A percentile compares a stretch with the other conserved stretches of the same genome.
These are phyloP conservation scores for Scenedesmus sp. DNA, from an alignment of 163 green algal genomes.

Conservation along the genomic window DNA sequence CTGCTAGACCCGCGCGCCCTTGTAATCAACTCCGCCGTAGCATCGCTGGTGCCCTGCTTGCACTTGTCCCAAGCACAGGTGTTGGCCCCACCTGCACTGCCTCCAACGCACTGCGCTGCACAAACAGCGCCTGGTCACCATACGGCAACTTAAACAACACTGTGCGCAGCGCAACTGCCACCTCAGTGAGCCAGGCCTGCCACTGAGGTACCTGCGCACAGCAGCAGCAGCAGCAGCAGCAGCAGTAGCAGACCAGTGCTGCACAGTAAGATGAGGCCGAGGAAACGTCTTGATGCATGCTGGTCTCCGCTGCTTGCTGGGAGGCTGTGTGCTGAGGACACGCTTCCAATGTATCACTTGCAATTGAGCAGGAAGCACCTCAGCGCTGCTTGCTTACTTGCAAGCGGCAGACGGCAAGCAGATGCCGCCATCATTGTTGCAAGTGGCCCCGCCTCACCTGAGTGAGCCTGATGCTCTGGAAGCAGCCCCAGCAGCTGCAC, in stretches of 20 bases:
- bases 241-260: neutral
- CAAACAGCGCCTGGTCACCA: slow-evolving; percentile 84
- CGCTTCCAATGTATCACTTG: too few relatives aligned
- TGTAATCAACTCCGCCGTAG: too few relatives aligned
- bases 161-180: slow-evolving; percentile 69
- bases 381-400: neutral
- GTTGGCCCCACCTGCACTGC: slow-evolving; percentile 22
- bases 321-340: too few relatives aligned
- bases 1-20: too few relatives aligned
- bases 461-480: slow-evolving; percentile 51
- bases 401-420: neutral
- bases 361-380: too few relatives aligned
- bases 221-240: slow-evolving; percentile 7
- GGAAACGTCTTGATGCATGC: neutral
- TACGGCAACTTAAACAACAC: slow-evolving; percentile 70
- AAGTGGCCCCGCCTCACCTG: neutral
- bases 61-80: neutral
- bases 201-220: neutral
- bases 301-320: neutral
- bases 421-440: too few relatives aligned
- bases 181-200: slow-evolving; percentile 43
- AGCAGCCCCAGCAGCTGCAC: slow-evolving; percentile 58
- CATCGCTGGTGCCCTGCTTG: neutral
- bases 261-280: neutral
- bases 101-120: slow-evolving; percentile 53